Conservation (phyloP, 1,284 basidiomycete species). For the Melampsora larici-populina region DNA sequence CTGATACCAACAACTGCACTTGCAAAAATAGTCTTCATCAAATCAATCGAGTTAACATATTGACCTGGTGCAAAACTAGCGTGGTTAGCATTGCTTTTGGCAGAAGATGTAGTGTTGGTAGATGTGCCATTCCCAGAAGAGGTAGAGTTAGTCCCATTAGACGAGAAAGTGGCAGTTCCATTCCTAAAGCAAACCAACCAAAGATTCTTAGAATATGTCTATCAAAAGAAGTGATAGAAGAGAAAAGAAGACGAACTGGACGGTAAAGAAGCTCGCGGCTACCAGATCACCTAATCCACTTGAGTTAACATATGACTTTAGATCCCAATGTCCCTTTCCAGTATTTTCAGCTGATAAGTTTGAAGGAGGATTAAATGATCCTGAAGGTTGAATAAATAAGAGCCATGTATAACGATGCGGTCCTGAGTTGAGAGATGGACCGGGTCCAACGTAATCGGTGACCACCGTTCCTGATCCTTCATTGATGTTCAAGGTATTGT, state of each 20-base stretch:
- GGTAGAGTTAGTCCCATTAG: too few species aligned
- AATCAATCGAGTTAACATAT: too few species aligned
- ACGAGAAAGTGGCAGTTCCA: too few species aligned
- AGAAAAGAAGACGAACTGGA: constrained; percentile 9
- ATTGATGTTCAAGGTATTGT: constrained; percentile 20
- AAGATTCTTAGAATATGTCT: too few species aligned
- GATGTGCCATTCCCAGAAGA: too few species aligned
- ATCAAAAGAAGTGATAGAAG: not conserved
- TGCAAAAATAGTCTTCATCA: too few species aligned
- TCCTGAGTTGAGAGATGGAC: constrained; percentile 14
- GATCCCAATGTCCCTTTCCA: constrained; percentile 19
- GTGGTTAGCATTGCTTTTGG: too few species aligned
- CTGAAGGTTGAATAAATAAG: constrained; percentile 9
- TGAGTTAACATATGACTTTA: constrained; percentile 9
- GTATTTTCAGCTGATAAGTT: constrained; percentile 7
- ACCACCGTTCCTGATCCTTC: constrained; percentile 22
- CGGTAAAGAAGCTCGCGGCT: constrained; percentile 25
- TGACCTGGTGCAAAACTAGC: too few species aligned
- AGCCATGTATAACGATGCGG: constrained; percentile 32
- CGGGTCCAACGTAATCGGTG: constrained; percentile 20
- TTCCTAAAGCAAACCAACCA: too few species aligned
- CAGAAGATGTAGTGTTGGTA: too few species aligned
- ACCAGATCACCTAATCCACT: constrained; percentile 27
- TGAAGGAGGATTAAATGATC: constrained; percentile 7
- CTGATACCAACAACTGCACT: too few species aligned